A percentile compares a stretch with the other conserved stretches of the same genome.
phyloP scores from a whole-genome alignment of 352 stramenopile genomes.

The Phytopythium montanum region DNA sequence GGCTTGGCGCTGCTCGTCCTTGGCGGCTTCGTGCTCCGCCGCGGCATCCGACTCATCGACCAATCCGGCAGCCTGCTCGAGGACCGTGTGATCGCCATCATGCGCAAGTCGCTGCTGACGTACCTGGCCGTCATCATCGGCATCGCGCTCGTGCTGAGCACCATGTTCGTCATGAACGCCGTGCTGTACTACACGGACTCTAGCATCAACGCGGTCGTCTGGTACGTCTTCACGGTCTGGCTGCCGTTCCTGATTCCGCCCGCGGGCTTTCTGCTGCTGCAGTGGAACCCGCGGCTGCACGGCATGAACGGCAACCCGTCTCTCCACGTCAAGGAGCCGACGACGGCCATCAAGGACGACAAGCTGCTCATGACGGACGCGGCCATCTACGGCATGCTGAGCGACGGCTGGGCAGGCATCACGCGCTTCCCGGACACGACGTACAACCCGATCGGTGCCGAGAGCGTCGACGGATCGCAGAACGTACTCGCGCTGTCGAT shows the following conservation, averaged over 20 bases:
- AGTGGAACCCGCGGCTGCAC: slow-evolving; percentile 80
- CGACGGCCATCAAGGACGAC: slow-evolving; percentile 42
- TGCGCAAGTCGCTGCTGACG: slow-evolving; percentile 77
- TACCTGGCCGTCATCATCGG: slow-evolving; percentile 73
- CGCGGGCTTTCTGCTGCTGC: slow-evolving; percentile 73
- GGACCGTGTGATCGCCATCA: slow-evolving; percentile 65
- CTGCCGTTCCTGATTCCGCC: slow-evolving; percentile 70
- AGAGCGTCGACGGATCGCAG: slow-evolving; percentile 52
- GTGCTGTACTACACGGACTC: slow-evolving; percentile 61
- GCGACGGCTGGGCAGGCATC: slow-evolving; percentile 65
- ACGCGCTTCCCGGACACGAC: slow-evolving; percentile 71
- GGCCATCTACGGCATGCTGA: slow-evolving; percentile 34
- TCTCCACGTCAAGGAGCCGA: slow-evolving; percentile 41
- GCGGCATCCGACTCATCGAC: slow-evolving; percentile 64
- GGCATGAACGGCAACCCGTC: slow-evolving; percentile 68
- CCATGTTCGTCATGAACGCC: slow-evolving; percentile 57
- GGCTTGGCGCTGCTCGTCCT: slow-evolving; percentile 62
- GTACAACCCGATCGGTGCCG: slow-evolving; percentile 57
- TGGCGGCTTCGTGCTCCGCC: slow-evolving; percentile 63
- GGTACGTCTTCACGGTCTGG: slow-evolving; percentile 82
- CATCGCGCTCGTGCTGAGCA: slow-evolving; percentile 62
- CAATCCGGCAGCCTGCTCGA: slow-evolving; percentile 73
- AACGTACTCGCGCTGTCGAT: slow-evolving; percentile 78
- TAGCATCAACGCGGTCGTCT: slow-evolving; percentile 69
- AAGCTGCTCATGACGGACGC: slow-evolving; percentile 22